Conservation (phyloP, 2,329 filamentous ascomycete genomes). For the Dactylellina haptotyla region DNA sequence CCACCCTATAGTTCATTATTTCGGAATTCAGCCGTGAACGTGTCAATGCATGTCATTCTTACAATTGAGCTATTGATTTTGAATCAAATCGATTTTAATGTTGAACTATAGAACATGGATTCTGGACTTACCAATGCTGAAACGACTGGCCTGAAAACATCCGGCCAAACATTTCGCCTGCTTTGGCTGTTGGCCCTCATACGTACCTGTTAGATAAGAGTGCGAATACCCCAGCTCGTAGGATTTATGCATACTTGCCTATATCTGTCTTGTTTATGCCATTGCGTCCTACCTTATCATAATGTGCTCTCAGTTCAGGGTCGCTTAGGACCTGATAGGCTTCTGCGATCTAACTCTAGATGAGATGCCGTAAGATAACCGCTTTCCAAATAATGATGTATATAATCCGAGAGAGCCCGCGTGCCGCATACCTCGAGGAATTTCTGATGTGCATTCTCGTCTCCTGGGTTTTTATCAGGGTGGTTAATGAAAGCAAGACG, state of each 20-base stretch:
- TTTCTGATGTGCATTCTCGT: conserved; percentile 19
- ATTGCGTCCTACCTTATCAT: conserved; percentile 26
- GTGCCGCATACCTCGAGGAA: conserved; percentile 30
- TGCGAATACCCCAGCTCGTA: too few relatives aligned
- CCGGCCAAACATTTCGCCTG: conserved; percentile 33
- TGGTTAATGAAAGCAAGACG: conserved; percentile 33
- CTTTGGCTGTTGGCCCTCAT: not conserved
- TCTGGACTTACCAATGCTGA: conserved; percentile 25
- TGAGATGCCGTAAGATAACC: not conserved
- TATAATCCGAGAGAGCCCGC: not conserved
- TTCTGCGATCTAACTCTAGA: conserved; percentile 20
- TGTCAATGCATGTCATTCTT: too few relatives aligned
- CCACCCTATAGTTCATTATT: conserved; percentile 23
- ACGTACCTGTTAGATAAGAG: not conserved
- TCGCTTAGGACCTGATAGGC: conserved; percentile 35
- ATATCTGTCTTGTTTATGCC: conserved; percentile 20
- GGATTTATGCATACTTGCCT: not conserved
- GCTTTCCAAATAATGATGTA: too few relatives aligned
- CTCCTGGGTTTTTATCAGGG: conserved; percentile 37
- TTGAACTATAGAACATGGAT: too few relatives aligned
- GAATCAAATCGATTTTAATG: too few relatives aligned
- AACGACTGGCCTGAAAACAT: conserved; percentile 45
- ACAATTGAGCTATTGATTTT: too few relatives aligned
- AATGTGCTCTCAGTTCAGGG: conserved; percentile 19
- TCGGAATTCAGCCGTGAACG: too few relatives aligned